Evolutionary conservation across 106 monocot genomes (phyloP), one percentile per base, ranked within the genome.

Genomic region (Dioscorea zingiberensis): DNA sequence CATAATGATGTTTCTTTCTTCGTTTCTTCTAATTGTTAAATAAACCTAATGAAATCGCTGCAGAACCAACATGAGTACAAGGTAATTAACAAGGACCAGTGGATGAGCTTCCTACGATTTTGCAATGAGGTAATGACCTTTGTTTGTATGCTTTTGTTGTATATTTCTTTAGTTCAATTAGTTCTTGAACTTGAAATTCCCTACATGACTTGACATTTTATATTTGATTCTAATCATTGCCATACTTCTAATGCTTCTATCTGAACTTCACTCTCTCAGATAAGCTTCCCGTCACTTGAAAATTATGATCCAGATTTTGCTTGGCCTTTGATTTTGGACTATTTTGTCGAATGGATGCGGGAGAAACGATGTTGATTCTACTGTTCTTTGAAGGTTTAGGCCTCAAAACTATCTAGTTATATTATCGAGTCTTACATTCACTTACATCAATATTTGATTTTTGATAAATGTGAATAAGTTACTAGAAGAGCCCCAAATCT

Each of bases 61-160:
- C 83, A 91, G 95, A 60, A 27, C 49, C 95, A 97, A 65, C 79
- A 74, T 63, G 95, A 97, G 22, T 97, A 97, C 72, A 97, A 97
- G 73, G 95, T 85, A 48, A 85, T 97, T 54, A 97, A 88, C 76
- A 72, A 85, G 91, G 95, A 97, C 73, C 95, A 97, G 74, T 97
- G 91, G 95, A 83, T 68, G 72, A 59, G 78, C 53, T 83, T 97
- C 66, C 75, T 88, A 51, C 77, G 91, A 14, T 97, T 97, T 56
- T 91, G 91, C 65, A 83, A 88, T 59, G 91, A 97, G 91, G 95
- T 97, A 32, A 13, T 38, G 38, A 38, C n/a, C n/a, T n/a, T n/a
- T n/a, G n/a, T n/a, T n/a, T n/a, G n/a, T 44, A 7, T 44, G 13
- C 7, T 47, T 47, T 47, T 47, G 46, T 47, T 47, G 7, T 13